Evolutionary conservation across 495 filamentous ascomycete genomes (phyloP).

Genomic region (Aspergillus ostianus): DNA sequence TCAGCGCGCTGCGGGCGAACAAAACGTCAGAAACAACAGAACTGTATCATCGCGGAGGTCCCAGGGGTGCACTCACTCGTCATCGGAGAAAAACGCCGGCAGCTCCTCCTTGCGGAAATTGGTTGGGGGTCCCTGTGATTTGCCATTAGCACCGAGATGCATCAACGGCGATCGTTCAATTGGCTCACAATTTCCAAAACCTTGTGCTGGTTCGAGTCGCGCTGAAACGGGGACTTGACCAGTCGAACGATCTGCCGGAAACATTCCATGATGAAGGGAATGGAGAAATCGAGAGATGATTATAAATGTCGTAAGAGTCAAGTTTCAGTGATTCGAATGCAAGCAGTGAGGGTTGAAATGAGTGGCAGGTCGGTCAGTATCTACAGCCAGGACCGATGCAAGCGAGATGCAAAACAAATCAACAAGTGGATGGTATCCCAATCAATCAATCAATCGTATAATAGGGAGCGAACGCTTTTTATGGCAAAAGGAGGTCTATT

Average conservation of each 20-base stretch:
- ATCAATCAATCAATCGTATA: not conserved
- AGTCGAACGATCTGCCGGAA: constrained; percentile 40
- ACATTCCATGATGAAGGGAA: constrained; percentile 34
- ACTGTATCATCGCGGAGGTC: constrained; percentile 11
- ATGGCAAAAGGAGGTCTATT: not conserved
- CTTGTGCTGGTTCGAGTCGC: constrained; percentile 24
- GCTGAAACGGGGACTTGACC: constrained; percentile 37
- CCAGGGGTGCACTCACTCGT: constrained; percentile 39
- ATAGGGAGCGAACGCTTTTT: constrained; percentile 3
- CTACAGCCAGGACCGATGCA: constrained; percentile 1
- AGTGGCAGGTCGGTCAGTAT: constrained; percentile 1
- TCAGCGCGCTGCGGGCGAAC: constrained; percentile 36
- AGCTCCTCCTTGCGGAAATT: constrained; percentile 48
- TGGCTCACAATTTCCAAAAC: constrained; percentile 42
- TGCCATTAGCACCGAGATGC: not conserved
- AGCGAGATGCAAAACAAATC: not conserved
- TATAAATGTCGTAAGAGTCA: constrained; percentile 16
- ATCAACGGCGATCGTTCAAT: not conserved
- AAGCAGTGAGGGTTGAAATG: not conserved
- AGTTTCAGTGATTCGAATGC: constrained; percentile 1
- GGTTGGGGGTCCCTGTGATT: constrained; percentile 39
- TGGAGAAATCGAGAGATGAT: constrained; percentile 4
- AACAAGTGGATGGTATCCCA: not conserved
- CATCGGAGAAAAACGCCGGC: constrained; percentile 41
- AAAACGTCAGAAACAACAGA: constrained; percentile 28